phyloP scores from a whole-genome alignment of 768 basidiomycete genomes.

The Suillus placidus region DNA sequence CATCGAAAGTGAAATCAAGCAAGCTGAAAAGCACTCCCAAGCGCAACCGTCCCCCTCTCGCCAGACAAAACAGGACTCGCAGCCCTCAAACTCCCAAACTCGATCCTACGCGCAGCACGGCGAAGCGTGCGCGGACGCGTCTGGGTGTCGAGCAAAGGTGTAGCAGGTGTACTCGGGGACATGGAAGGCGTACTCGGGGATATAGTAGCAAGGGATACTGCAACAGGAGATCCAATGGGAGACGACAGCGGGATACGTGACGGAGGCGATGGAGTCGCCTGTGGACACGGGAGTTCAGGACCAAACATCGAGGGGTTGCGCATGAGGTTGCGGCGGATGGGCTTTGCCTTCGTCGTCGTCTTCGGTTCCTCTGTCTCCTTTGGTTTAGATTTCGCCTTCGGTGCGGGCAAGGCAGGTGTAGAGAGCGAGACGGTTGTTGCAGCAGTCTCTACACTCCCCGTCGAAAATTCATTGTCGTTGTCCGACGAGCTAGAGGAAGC shows the following conservation, averaged over 20 bases:
- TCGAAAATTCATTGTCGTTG: constrained; percentile 37
- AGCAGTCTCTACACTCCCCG: constrained; percentile 34
- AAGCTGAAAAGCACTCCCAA: constrained; percentile 78
- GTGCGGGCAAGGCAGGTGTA: constrained; percentile 24
- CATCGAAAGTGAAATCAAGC: constrained; percentile 34
- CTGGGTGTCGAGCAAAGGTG: constrained; percentile 10
- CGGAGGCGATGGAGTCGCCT: constrained; percentile 35
- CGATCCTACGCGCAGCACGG: constrained; percentile 57
- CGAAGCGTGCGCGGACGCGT: constrained; percentile 31
- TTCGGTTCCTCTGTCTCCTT: constrained; percentile 21
- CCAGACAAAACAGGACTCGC: constrained; percentile 39
- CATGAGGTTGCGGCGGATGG: constrained; percentile 45
- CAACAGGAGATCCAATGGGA: constrained; percentile 17
- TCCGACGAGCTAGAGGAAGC: constrained; percentile 30
- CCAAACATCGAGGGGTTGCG: constrained; percentile 72
- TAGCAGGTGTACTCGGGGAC: constrained; percentile 13
- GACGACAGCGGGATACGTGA: constrained; percentile 35
- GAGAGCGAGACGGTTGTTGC: constrained; percentile 29
- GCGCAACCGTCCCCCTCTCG: constrained; percentile 38
- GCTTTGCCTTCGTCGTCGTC: constrained; percentile 27
- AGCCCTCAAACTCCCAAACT: constrained; percentile 58
- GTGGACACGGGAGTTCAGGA: constrained; percentile 57
- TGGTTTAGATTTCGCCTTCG: constrained; percentile 15
- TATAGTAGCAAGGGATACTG: constrained; percentile 9
- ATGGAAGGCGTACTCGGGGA: constrained; percentile 12